Conservation (phyloP, 2,329 filamentous ascomycete species). For the Aspergillus tubingensis region DNA sequence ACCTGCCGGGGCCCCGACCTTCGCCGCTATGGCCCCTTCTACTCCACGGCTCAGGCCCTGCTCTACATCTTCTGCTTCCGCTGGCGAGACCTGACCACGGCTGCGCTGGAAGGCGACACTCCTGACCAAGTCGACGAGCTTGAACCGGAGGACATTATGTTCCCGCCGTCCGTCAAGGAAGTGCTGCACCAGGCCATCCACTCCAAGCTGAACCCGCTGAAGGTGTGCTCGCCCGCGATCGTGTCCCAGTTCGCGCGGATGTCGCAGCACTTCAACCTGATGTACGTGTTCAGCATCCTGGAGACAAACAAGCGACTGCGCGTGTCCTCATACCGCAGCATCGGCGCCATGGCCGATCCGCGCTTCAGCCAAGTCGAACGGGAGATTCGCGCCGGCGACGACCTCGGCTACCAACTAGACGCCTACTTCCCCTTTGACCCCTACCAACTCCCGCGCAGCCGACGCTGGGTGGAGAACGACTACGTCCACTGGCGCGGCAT, state of each 20-base stretch:
- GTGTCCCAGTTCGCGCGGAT: conserved; percentile 90
- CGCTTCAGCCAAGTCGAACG: conserved; percentile 51
- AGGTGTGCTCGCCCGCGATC: conserved; percentile 88
- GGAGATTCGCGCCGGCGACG: conserved; percentile 62
- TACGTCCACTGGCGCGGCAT: conserved; percentile 81
- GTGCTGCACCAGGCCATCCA: conserved; percentile 76
- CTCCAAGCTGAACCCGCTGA: conserved; percentile 88
- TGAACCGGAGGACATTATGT: conserved; percentile 70
- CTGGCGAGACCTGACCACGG: conserved; percentile 81
- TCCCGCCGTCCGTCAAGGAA: conserved; percentile 73
- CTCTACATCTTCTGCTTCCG: conserved; percentile 98
- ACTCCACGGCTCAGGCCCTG: conserved; percentile 82
- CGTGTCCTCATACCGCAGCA: conserved; percentile 65
- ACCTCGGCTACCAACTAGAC: conserved; percentile 81
- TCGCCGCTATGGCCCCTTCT: conserved; percentile 79
- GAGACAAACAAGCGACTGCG: conserved; percentile 91
- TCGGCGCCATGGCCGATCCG: conserved; percentile 39
- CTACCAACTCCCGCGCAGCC: conserved; percentile 84
- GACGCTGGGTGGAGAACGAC: conserved; percentile 81
- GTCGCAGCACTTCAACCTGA: conserved; percentile 78
- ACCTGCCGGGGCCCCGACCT: conserved; percentile 82
- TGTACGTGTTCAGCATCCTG: conserved; percentile 85
- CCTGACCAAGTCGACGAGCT: conserved; percentile 57
- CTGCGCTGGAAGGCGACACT: conserved; percentile 56
- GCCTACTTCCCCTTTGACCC: conserved; percentile 98